Base-by-base conservation (phyloP, 2,329 filamentous ascomycete genomes). In the Akanthomyces lecanii region DNA sequence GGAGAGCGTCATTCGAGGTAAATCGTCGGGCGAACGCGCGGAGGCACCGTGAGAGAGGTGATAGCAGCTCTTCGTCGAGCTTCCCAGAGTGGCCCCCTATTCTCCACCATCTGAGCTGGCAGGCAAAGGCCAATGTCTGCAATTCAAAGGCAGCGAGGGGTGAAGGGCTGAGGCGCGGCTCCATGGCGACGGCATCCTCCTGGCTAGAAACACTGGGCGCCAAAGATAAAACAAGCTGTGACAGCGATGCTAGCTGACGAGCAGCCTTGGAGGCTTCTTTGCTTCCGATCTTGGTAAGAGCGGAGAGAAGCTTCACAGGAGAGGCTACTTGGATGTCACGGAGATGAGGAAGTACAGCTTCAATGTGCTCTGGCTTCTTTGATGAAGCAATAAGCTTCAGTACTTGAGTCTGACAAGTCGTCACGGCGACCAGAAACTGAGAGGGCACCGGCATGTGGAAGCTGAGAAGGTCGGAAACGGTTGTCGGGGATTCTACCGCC, bases 161-260 rank as follows among this genome's bases (percentile, higher is more conserved):
- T 1, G 78, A 78, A 4, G 87, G 79, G 64, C 81, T 85, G 8
- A 86, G 72, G 30, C 81, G 79, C 10, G 79, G 74, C 64, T 88
- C 83, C 4, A 75, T 69, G 0, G 85, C 85, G 1, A 79, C 67
- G 4, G 73, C 73, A 69, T 93, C 90, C 47, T 88, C 84, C 11
- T 84, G 82, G 55, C 78, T 77, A 2, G 88, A 85, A n/a, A 89
- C 78, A 68, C 85, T 89, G 1, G 90, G 89, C 33, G 87, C 84
- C 1, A 92, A 74, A 0, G 85, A 83, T 1, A 92, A 76, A 0
- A 92, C 76, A 3, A 81, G 80, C 67, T 90, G 87, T 0, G 88
- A 86, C 1, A 92, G 71, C 0, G 80, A 81, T 56, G 91, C 88
- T 21, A 93, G 76, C 65, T 91, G 88, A 3, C 85, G 85, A 11